phyloP scores from a whole-genome alignment of 2,329 filamentous ascomycete species.

The Plectosphaerella plurivora region DNA sequence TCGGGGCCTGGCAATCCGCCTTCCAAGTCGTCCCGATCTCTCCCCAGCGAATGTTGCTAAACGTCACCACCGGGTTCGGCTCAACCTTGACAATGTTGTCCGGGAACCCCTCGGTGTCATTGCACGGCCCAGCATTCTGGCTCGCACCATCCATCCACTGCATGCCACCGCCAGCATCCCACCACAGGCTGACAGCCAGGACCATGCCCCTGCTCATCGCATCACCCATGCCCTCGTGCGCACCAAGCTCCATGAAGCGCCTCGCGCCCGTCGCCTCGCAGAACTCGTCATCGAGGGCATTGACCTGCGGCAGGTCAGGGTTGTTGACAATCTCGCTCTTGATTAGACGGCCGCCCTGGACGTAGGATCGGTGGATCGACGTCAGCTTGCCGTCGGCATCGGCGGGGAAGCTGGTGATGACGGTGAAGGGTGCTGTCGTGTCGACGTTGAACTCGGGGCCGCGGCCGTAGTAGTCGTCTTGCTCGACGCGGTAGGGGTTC shows the following conservation, averaged over 20 bases:
- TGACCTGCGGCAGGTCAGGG: slow-evolving; percentile 21
- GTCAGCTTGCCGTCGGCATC: slow-evolving; percentile 28
- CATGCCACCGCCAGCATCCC: slow-evolving; percentile 47
- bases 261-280: slow-evolving; percentile 25
- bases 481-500: slow-evolving; percentile 32
- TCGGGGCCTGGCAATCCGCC: slow-evolving; percentile 8
- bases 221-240: slow-evolving; percentile 38
- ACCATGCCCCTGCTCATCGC: slow-evolving; percentile 44
- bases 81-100: slow-evolving; percentile 38
- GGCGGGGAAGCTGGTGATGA: slow-evolving; percentile 46
- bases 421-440: slow-evolving; percentile 32
- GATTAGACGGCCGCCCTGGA: slow-evolving; percentile 44
- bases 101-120: slow-evolving; percentile 47
- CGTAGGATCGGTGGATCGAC: slow-evolving; percentile 43
- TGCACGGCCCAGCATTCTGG: slow-evolving; percentile 44
- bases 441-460: slow-evolving; percentile 24
- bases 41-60: slow-evolving; percentile 56
- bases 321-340: slow-evolving; percentile 31
- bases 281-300: slow-evolving; percentile 30
- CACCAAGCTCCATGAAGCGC: slow-evolving; percentile 31
- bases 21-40: slow-evolving; percentile 51
- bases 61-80: slow-evolving; percentile 45
- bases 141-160: slow-evolving; percentile 44
- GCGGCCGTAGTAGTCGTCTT: slow-evolving; percentile 26
- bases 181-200: slow-evolving; percentile 49